A percentile compares a stretch with the other conserved stretches of the same genome.
Evolutionary conservation across 768 basidiomycete species (phyloP).

Genomic region (Podaxis mareebaensis): DNA sequence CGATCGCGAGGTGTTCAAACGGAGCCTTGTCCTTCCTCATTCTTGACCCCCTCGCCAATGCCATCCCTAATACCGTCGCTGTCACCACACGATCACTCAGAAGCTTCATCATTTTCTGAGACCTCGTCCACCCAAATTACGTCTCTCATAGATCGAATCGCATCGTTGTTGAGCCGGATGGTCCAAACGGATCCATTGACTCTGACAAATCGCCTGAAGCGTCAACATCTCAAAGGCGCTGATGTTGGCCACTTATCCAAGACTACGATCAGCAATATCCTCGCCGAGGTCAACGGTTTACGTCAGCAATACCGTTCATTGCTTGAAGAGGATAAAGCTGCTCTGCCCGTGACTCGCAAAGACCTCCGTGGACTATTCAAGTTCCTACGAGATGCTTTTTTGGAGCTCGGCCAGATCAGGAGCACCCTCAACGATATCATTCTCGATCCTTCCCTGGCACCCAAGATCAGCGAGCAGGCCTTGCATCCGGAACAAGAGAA

Average conservation of each 20-base stretch:
- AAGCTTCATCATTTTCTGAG: conserved; percentile 69
- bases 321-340: conserved; percentile 72
- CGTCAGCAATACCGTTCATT: conserved; percentile 72
- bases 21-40: conserved; percentile 38
- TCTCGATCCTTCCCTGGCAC: conserved; percentile 80
- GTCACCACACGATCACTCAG: conserved; percentile 62
- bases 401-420: conserved; percentile 80
- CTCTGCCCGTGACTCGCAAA: conserved; percentile 65
- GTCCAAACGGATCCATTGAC: conserved; percentile 83
- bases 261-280: conserved; percentile 72
- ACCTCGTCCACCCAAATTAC: conserved; percentile 56
- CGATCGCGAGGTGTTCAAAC: conserved; percentile 73
- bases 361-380: conserved; percentile 85
- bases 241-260: conserved; percentile 87
- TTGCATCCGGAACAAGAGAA: conserved; percentile 29
- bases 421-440: conserved; percentile 86
- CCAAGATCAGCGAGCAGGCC: conserved; percentile 68
- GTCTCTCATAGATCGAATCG: conserved; percentile 61
- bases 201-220: conserved; percentile 85
- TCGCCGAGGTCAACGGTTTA: conserved; percentile 69
- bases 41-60: conserved; percentile 33
- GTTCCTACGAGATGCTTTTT: conserved; percentile 81
- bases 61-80: conserved; percentile 39
- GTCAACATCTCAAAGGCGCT: conserved; percentile 83
- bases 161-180: conserved; percentile 54